Conservation (phyloP, 163 green algal genomes). For the Volvox carteri region DNA sequence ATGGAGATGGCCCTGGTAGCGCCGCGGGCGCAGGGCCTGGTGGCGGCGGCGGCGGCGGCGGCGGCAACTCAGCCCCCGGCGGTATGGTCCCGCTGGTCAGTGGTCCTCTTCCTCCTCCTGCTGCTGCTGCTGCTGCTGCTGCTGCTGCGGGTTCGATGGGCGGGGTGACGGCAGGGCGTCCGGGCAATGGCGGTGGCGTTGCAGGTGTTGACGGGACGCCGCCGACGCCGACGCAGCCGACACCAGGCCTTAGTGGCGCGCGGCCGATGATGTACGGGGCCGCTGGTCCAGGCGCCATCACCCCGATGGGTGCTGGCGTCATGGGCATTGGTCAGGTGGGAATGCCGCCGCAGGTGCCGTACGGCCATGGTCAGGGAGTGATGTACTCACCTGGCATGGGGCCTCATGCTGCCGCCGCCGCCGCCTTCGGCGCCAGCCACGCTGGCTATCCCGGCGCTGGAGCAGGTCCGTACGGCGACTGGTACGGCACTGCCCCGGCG, state of each 20-base stretch:
- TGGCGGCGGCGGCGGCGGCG: no score
- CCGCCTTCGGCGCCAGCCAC: not conserved
- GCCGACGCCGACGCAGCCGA: slow-evolving; percentile 5
- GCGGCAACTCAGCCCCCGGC: no score
- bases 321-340: slow-evolving; percentile 23
- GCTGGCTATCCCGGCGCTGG: not conserved
- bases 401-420: not conserved
- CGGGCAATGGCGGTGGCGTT: not conserved
- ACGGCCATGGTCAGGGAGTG: not conserved
- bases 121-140: no score
- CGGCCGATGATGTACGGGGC: slow-evolving; percentile 18
- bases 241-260: not conserved
- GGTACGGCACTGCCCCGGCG: slow-evolving; percentile 3
- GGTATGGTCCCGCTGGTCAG: not conserved
- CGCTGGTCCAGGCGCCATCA: not conserved
- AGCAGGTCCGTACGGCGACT: slow-evolving; percentile 4
- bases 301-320: not conserved
- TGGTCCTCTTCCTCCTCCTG: no score
- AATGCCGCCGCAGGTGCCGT: not conserved
- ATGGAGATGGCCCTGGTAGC: no score
- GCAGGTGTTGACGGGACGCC: not conserved
- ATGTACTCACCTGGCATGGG: slow-evolving; percentile 2
- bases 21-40: no score
- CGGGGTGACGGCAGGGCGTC: not conserved
- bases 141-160: not conserved